Evolutionary conservation across 768 basidiomycete genomes (phyloP).

Genomic region (Obba rivulosa): DNA sequence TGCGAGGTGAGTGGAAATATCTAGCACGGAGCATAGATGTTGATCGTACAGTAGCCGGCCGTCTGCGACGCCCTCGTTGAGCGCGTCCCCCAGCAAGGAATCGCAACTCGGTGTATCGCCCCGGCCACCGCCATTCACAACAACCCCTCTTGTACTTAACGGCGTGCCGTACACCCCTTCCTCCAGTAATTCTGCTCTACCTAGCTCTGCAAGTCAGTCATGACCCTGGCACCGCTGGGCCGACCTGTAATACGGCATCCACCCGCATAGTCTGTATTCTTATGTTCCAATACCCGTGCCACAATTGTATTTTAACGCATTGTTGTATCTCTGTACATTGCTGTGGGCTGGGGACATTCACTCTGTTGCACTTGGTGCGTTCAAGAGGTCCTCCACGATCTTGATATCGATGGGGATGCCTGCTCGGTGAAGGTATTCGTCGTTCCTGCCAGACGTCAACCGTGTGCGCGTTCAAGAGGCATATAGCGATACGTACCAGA

Average conservation of each 20-base stretch:
- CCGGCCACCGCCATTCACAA: constrained; percentile 22
- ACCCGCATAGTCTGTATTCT: neutral
- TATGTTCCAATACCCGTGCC: neutral
- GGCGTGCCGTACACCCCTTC: constrained; percentile 1
- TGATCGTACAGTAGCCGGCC: constrained; percentile 6
- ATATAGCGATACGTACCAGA: constrained; percentile 37
- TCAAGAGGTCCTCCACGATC: constrained; percentile 37
- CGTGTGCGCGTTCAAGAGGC: neutral
- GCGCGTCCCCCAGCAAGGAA: constrained; percentile 26
- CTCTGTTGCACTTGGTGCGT: neutral
- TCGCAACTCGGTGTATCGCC: constrained; percentile 17
- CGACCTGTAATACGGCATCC: neutral
- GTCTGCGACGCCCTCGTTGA: constrained; percentile 24
- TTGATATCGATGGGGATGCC: constrained; percentile 36
- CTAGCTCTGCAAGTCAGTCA: neutral
- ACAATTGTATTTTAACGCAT: constrained; percentile 4
- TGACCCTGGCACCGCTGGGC: neutral
- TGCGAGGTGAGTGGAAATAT: neutral
- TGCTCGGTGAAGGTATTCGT: constrained; percentile 40
- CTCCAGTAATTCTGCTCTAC: neutral
- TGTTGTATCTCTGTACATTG: neutral
- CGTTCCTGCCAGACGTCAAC: constrained; percentile 36
- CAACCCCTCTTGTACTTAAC: constrained; percentile 9
- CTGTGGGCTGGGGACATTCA: neutral
- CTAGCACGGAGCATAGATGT: neutral